Base-by-base conservation (phyloP, 805 yeast genomes). In the Candida parachauliodes region DNA sequence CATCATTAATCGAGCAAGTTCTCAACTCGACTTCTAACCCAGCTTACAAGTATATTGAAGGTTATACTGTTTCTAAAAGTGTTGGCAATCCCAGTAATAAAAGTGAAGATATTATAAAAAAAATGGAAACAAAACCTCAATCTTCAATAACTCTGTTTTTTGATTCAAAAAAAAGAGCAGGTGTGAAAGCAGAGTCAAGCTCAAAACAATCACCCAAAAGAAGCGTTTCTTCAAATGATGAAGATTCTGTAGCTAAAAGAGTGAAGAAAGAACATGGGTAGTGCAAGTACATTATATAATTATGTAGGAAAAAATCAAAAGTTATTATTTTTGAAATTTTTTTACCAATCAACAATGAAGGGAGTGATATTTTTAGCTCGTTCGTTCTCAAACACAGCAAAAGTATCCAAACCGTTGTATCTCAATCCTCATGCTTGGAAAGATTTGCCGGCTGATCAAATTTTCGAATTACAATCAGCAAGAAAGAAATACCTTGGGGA, bases 391-490 rank as follows among this genome's bases (percentile, higher is more conserved):
- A 34, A 20, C n/a, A 26, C 37, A 5, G 3, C 31, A 4, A 22
- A 12, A 3, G 26, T 8, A 26, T 15, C 21, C 12, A 23, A 23
- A 21, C 55, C 68, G 9, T 57, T 79, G 19, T 75, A 74, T 48
- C 62, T 78, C 43, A 73, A 74, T 39, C 94, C 94, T 3, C 76
- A 76, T 39, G 70, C 74, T 37, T 84, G 94, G 94, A 65, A 68
- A 36, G 84, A 81, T 0, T 66, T 82, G 41, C 81, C 86, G 10
- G 74, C 84, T 11, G 77, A 78, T 40, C 68, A 72, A 44, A 76
- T 84, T 33, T 68, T 82, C 43, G 74, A 74, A 42, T 65, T 84
- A 43, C 84, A 77, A 54, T 66, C 75, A 45, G 67, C 76, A 49
- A 71, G 91, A 57, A 74, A 74, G 42, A 65, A 68, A 11, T 62